Conservation (phyloP, 352 stramenopile genomes). For the Pythium rishiriense region DNA sequence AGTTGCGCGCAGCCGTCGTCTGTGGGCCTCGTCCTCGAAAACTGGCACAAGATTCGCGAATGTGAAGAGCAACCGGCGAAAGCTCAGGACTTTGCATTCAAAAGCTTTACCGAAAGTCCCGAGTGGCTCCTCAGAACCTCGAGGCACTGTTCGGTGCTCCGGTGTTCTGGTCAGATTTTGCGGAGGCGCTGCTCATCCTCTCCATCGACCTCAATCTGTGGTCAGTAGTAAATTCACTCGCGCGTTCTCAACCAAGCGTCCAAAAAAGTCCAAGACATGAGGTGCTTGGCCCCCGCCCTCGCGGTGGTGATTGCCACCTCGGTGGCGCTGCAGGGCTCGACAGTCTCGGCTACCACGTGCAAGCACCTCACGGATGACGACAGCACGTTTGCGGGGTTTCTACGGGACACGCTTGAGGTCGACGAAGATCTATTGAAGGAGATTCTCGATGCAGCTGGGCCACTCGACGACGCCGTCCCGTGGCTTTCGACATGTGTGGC, state of each 20-base stretch:
- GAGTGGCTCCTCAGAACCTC: no score
- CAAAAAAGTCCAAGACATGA: no score
- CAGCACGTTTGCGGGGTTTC: constrained; percentile 19
- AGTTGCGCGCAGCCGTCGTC: no score
- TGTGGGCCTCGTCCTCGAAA: no score
- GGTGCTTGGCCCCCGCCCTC: not conserved
- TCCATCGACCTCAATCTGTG: no score
- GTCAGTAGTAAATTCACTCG: not conserved
- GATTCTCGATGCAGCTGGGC: constrained; percentile 23
- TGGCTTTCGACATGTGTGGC: constrained; percentile 48
- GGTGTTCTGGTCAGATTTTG: no score
- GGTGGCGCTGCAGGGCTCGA: not conserved
- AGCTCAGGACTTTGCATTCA: no score
- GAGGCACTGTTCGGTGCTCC: no score
- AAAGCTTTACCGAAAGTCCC: no score
- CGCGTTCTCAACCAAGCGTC: not conserved
- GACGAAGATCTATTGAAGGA: constrained; percentile 15
- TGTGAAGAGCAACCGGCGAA: no score
- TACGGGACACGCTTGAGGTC: constrained; percentile 5
- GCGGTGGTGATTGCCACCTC: not conserved
- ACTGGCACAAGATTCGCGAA: no score
- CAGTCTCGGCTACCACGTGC: constrained; percentile 11
- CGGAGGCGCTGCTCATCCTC: no score
- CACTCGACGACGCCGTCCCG: constrained; percentile 31
- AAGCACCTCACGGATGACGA: constrained; percentile 25